Evolutionary conservation across 441 rosid species (phyloP).

Genomic region (Eugenia klotzschiana): DNA sequence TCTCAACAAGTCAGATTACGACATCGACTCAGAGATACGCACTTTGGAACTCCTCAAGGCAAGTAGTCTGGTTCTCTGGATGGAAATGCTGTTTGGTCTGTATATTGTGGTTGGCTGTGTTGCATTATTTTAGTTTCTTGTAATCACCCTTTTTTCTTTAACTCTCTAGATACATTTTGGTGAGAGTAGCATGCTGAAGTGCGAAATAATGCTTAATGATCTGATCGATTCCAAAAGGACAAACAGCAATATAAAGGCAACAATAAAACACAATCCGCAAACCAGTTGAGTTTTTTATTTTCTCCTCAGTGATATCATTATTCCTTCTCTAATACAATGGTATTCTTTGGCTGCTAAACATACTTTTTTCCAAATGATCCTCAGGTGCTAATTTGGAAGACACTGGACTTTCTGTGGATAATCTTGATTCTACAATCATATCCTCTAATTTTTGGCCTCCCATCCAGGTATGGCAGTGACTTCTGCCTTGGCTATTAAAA

Average conservation of each 20-base stretch:
- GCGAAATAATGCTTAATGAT: conserved; percentile 97
- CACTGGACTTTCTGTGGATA: conserved; percentile 40
- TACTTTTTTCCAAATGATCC: conserved; percentile 2
- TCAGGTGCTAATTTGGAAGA: conserved; percentile 35
- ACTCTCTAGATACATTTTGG: conserved; percentile 83
- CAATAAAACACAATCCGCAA: conserved; percentile 34
- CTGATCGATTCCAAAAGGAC: conserved; percentile 93
- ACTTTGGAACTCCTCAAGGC: conserved; percentile 95
- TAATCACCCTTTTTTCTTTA: not conserved
- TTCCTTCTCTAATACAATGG: not conserved
- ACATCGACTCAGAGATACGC: conserved; percentile 82
- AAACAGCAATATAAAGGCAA: conserved; percentile 67
- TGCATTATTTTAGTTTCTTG: not conserved
- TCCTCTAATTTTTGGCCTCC: conserved; percentile 98
- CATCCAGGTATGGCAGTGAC: conserved; percentile 44
- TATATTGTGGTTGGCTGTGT: not conserved
- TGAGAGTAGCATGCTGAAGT: conserved; percentile 90
- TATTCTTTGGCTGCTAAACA: not conserved
- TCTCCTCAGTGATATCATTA: not conserved
- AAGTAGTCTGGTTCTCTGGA: conserved; percentile 2
- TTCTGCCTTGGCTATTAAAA: not conserved
- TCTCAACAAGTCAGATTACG: conserved; percentile 88
- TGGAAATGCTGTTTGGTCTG: not conserved
- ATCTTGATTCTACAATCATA: conserved; percentile 66
- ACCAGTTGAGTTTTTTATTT: conserved; percentile 22